These are phyloP conservation scores for Rhizopogon salebrosus DNA, from an alignment of 768 basidiomycete species.

Conservation along the genomic window DNA sequence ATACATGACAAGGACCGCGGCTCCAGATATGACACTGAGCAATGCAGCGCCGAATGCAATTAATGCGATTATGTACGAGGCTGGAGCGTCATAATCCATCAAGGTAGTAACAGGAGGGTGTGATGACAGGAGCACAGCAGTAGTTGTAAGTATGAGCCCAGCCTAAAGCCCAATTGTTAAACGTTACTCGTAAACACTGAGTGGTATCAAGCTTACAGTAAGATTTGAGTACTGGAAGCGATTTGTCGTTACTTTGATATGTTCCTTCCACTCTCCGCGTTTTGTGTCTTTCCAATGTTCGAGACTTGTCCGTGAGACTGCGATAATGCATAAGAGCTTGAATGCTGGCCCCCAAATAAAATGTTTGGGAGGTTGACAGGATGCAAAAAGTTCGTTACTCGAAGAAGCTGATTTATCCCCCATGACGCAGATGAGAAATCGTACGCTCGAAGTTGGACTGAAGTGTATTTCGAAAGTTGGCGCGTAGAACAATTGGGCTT, in stretches of 20 bases:
- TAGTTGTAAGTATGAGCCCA: neutral
- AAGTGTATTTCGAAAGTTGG: too few relatives aligned
- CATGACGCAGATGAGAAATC: too few relatives aligned
- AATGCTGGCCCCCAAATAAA: neutral
- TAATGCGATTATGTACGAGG: neutral
- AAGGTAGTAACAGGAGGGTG: neutral
- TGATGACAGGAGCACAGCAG: neutral
- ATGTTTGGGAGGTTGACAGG: neutral
- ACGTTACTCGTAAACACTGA: neutral
- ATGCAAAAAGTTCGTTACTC: too few relatives aligned
- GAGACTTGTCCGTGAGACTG: neutral
- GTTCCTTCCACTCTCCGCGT: neutral
- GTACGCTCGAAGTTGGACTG: too few relatives aligned
- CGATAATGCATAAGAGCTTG: neutral
- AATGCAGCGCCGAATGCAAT: neutral
- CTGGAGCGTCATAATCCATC: neutral
- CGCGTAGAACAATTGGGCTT: too few relatives aligned
- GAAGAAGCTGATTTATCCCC: too few relatives aligned
- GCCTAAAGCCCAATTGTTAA: neutral
- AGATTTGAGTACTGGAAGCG: neutral
- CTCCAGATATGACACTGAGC: neutral
- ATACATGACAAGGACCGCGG: neutral
- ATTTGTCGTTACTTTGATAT: neutral
- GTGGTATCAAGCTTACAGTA: neutral
- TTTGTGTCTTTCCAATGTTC: neutral